Evolutionary conservation across 2,329 filamentous ascomycete species (phyloP).

Genomic region (Penicillium sp.): DNA sequence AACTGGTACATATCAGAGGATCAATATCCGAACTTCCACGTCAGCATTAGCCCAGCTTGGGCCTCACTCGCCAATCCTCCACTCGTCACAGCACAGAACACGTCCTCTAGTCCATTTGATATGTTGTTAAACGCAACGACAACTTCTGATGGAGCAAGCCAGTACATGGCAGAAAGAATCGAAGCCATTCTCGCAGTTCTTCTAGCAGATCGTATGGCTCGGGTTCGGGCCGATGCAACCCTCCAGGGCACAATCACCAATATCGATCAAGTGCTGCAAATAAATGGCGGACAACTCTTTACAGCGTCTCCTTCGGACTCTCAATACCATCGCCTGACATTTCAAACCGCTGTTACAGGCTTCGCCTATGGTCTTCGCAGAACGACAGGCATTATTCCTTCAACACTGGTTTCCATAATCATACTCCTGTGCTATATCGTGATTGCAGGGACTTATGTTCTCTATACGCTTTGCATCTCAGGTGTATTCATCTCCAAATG

Average conservation of each 20-base stretch:
- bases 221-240: too few relatives aligned
- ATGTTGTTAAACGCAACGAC: neutral
- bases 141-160: neutral
- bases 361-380: neutral
- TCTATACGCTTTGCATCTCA: slow-evolving; percentile 1
- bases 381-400: neutral
- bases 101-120: neutral
- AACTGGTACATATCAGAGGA: neutral
- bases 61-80: neutral
- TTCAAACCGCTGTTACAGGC: neutral
- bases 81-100: slow-evolving; percentile 2
- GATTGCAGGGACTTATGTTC: slow-evolving; percentile 1
- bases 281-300: slow-evolving; percentile 2
- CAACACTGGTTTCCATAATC: neutral
- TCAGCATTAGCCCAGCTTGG: slow-evolving; percentile 3
- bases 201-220: too few relatives aligned
- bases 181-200: too few relatives aligned
- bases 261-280: slow-evolving; percentile 2
- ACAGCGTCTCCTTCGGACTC: neutral
- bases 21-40: neutral
- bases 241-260: neutral
- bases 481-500: neutral
- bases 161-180: neutral
- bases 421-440: neutral
- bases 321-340: neutral